Evolutionary conservation across 371 early-diverging fungal species (phyloP), one percentile per base, ranked within the genome.

Genomic region (Dinochytrium kinnereticum): DNA sequence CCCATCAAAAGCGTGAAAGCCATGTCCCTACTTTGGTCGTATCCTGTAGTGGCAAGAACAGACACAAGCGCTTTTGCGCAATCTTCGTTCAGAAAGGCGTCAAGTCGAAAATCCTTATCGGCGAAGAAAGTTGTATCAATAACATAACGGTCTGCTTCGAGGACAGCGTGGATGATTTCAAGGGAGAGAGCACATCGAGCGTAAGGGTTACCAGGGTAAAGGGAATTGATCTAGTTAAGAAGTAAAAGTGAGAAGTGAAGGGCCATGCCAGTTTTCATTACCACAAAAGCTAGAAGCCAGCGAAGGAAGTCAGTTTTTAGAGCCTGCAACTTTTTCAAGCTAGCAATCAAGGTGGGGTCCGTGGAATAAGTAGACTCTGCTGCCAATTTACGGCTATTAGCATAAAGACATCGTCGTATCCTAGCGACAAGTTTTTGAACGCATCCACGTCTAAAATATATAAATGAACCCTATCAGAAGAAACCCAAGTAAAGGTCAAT

Each of bases 341-440:
- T 19, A 7, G 19, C 13, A 13, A 44, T 44, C 19, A 19, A 13
- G 44, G 44, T 7, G 44, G 44, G 19, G 44, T 44, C 44, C 13
- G 44, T 7, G 7, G 19, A 7, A 19, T 19, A 19, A 19, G 44
- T 19, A 44, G 44, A 13, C 7, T 44, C 44, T 44, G 19, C 19
- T 44, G 44, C 44, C 7, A 44, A 19, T 19, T 44, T 44, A 15
- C 82, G 40, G 61, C 71, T 64, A 51, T 82, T 78, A 24, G 76
- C 79, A 40, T 82, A 82, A 67, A 82, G 64, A 34, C 74, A 70
- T 17, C 72, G 51, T n/a, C 76, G 69, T 7, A 82, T 36, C 15
- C 82, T 76, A 26, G 44, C 51, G 28, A 82, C 53, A 17, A 82
- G 66, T 55, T 77, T 74, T 21, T 75, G 74, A 30, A 80, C 38